A percentile compares a stretch with the other conserved stretches of the same genome.
Evolutionary conservation across 805 yeast genomes (phyloP).

Genomic region (Wickerhamiella kurtzmanii): DNA sequence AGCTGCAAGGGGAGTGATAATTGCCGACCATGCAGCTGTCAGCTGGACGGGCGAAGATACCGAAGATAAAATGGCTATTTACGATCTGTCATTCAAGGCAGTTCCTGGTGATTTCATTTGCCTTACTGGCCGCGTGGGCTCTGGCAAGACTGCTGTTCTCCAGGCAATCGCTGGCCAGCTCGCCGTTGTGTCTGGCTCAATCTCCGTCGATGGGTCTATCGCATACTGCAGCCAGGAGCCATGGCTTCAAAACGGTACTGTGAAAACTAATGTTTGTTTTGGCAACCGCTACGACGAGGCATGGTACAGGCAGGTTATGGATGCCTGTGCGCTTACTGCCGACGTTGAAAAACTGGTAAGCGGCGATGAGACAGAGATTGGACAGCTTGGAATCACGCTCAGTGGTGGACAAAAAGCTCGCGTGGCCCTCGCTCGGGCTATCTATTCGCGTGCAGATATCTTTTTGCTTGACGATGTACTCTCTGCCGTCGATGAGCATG

Average conservation of each 20-base stretch:
- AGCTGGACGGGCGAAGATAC: slow-evolving; percentile 5
- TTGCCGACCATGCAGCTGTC: slow-evolving; percentile 2
- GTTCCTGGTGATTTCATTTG: slow-evolving; percentile 72
- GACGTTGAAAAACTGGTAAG: slow-evolving; percentile 58
- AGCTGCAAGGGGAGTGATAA: not conserved
- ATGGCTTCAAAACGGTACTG: slow-evolving; percentile 94
- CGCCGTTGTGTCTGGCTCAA: slow-evolving; percentile 60
- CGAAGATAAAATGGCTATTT: slow-evolving; percentile 35
- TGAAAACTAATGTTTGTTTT: slow-evolving; percentile 60
- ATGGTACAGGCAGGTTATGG: slow-evolving; percentile 41
- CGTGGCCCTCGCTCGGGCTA: slow-evolving; percentile 65
- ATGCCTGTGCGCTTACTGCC: slow-evolving; percentile 51
- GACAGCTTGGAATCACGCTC: slow-evolving; percentile 72
- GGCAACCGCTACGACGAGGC: slow-evolving; percentile 42
- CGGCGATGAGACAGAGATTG: slow-evolving; percentile 69
- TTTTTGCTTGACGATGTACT: slow-evolving; percentile 65
- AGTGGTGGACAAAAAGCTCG: slow-evolving; percentile 90
- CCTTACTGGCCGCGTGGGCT: slow-evolving; percentile 81
- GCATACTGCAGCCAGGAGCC: slow-evolving; percentile 88
- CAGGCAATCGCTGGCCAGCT: slow-evolving; percentile 76
- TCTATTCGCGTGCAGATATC: slow-evolving; percentile 54
- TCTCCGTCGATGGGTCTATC: slow-evolving; percentile 55
- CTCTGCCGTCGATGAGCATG: slow-evolving; percentile 78
- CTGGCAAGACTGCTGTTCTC: slow-evolving; percentile 75
- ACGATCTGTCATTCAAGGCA: slow-evolving; percentile 51